These are phyloP conservation scores for Magnaporthiopsis incrustans DNA, from an alignment of 2,329 filamentous ascomycete genomes.

Conservation along the genomic window DNA sequence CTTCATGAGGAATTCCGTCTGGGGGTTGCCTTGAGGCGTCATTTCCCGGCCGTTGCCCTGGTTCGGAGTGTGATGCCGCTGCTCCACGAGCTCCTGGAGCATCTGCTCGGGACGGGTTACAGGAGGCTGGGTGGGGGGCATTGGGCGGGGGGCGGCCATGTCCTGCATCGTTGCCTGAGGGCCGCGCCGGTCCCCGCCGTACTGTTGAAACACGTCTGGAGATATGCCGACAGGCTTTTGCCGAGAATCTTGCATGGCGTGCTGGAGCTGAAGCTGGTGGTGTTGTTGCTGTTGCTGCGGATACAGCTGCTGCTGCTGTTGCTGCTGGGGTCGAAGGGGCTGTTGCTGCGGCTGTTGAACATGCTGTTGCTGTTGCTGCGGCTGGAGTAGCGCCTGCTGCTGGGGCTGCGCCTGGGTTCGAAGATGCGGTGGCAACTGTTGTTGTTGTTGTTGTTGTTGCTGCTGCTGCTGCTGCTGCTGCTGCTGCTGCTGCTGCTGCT, in stretches of 20 bases:
- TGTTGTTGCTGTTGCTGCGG: conserved; percentile 7
- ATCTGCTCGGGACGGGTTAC: conserved; percentile 48
- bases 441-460: neutral
- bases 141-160: conserved; percentile 41
- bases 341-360: conserved; percentile 4
- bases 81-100: conserved; percentile 51
- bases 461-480: neutral
- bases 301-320: conserved; percentile 1
- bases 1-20: conserved; percentile 78
- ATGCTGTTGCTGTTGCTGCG: conserved; percentile 2
- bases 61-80: conserved; percentile 48
- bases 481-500: conserved; percentile 10
- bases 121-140: conserved; percentile 33
- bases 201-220: conserved; percentile 41
- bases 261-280: conserved; percentile 6
- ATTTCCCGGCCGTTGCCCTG: conserved; percentile 39
- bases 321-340: conserved; percentile 4
- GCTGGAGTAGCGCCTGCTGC: conserved; percentile 1
- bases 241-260: conserved; percentile 17
- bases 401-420: neutral
- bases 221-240: conserved; percentile 34
- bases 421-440: neutral
- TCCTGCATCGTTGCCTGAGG: conserved; percentile 38
- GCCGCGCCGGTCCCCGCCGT: conserved; percentile 33
- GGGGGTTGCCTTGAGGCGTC: conserved; percentile 22